Percentiles rank a stretch among this genome's conserved stretches.
Conservation (phyloP, 352 stramenopile genomes). For the Pythium aristosporum region DNA sequence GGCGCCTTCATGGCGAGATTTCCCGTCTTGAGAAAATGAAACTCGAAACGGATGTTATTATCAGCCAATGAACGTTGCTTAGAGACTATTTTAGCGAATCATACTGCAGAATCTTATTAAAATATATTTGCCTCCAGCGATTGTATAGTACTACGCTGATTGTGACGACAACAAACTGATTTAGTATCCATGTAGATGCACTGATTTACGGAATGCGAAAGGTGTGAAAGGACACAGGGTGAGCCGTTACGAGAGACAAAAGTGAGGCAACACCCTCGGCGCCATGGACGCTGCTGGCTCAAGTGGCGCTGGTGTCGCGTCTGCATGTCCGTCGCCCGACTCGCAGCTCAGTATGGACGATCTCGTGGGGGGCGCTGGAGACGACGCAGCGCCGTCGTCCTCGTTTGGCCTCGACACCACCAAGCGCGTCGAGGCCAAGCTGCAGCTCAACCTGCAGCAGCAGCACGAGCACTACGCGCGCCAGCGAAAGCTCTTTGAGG, state of each 20-base stretch:
- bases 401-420: constrained; percentile 21
- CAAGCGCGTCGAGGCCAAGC: constrained; percentile 43
- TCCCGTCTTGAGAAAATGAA: too few species aligned
- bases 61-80: too few species aligned
- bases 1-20: too few species aligned
- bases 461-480: constrained; percentile 63
- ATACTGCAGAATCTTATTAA: too few species aligned
- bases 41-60: too few species aligned
- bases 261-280: background rate
- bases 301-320: background rate
- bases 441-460: constrained; percentile 54
- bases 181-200: background rate
- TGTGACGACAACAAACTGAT: background rate
- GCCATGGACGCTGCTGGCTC: background rate
- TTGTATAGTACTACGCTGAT: too few species aligned
- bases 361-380: constrained; percentile 26
- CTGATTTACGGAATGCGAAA: background rate
- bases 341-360: constrained; percentile 50
- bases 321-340: constrained; percentile 8
- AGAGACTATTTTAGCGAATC: too few species aligned
- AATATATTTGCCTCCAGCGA: too few species aligned
- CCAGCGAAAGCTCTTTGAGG: constrained; percentile 58
- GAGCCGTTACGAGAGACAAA: background rate
- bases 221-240: background rate
- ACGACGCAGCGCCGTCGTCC: background rate